Conservation (phyloP, 2,329 filamentous ascomycete species). For the Sordariomycetes sp. region DNA sequence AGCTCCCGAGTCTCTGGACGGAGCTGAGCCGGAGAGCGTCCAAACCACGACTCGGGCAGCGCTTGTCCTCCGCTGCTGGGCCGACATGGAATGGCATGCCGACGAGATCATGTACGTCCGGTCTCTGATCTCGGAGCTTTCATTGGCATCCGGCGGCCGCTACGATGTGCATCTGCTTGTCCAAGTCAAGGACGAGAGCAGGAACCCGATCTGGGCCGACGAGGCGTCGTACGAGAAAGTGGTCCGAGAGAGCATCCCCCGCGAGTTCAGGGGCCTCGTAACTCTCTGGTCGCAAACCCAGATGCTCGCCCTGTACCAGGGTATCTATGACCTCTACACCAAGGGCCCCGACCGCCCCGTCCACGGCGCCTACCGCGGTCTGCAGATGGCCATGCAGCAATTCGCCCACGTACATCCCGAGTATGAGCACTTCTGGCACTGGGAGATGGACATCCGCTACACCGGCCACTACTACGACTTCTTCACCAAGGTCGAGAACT, state of each 20-base stretch:
- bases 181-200: conserved; percentile 68
- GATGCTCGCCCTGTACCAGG: conserved; percentile 84
- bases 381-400: conserved; percentile 90
- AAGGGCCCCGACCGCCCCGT: conserved; percentile 61
- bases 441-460: conserved; percentile 90
- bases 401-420: conserved; percentile 84
- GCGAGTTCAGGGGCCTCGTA: conserved; percentile 80
- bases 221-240: conserved; percentile 55
- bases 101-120: conserved; percentile 76
- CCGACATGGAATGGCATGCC: conserved; percentile 65
- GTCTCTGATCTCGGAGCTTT: conserved; percentile 73
- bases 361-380: conserved; percentile 84
- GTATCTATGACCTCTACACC: conserved; percentile 66
- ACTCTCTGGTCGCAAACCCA: conserved; percentile 91
- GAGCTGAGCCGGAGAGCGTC: conserved; percentile 2
- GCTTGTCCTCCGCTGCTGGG: conserved; percentile 74
- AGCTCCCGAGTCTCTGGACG: background rate
- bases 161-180: conserved; percentile 82
- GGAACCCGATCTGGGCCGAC: conserved; percentile 69
- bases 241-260: conserved; percentile 59
- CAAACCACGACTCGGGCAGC: conserved; percentile 52
- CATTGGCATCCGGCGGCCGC: conserved; percentile 70
- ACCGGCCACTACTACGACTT: conserved; percentile 78
- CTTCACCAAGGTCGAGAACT: conserved; percentile 57
- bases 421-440: conserved; percentile 88